Evolutionary conservation across 345 rosid genomes (phyloP).

Genomic region (Eucalyptus decipiens): DNA sequence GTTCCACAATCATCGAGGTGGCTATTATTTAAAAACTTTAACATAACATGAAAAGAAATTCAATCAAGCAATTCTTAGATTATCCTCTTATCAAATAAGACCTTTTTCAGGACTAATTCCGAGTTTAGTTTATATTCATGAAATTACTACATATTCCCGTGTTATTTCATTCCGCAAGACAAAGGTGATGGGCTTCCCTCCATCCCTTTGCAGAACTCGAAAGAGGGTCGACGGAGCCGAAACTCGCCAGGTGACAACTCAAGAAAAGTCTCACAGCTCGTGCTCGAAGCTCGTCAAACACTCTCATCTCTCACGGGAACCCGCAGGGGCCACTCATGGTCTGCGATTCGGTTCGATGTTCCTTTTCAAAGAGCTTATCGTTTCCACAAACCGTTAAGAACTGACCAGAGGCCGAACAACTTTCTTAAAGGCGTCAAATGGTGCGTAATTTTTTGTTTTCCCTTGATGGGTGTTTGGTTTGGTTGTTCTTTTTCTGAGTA

Average conservation of each 20-base stretch:
- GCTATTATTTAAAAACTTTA: background rate
- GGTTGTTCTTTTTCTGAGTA: background rate
- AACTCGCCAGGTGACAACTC: background rate
- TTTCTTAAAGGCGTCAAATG: conserved; percentile 86
- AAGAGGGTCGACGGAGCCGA: background rate
- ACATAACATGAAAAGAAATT: background rate
- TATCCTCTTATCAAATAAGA: background rate
- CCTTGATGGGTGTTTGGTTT: background rate
- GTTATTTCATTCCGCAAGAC: background rate
- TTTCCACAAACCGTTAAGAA: conserved; percentile 61
- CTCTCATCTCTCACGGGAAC: background rate
- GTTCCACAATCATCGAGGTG: background rate
- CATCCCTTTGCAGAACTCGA: background rate
- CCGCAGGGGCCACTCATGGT: conserved; percentile 28
- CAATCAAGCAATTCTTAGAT: background rate
- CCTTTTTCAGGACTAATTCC: background rate
- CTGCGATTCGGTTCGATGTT: conserved; percentile 44
- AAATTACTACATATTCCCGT: background rate
- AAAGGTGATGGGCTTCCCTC: background rate
- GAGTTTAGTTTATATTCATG: background rate
- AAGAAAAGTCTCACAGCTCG: background rate
- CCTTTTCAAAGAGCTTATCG: conserved; percentile 55
- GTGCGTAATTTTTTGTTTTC: conserved; percentile 2
- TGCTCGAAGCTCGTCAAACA: background rate
- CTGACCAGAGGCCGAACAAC: conserved; percentile 54